Evolutionary conservation across 1,284 basidiomycete genomes (phyloP).

Genomic region (Cutaneotrichosporon sp.): DNA sequence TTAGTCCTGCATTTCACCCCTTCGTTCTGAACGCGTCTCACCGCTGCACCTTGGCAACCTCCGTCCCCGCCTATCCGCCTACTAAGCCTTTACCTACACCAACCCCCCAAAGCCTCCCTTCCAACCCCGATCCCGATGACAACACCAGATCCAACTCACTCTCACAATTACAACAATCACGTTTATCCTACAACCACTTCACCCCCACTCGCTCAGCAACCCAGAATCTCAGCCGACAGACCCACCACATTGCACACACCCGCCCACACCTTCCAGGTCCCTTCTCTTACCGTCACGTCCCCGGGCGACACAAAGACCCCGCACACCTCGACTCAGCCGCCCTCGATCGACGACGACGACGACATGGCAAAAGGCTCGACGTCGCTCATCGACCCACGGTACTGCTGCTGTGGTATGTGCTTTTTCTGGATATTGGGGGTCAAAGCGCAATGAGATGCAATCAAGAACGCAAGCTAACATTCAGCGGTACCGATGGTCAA

Average conservation of each 20-base stretch:
- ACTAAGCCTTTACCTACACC: no score
- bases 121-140: neutral
- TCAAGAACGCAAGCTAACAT: constrained; percentile 7
- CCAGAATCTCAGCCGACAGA: neutral
- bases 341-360: constrained; percentile 38
- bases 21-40: neutral
- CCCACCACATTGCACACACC: neutral
- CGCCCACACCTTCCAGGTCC: neutral
- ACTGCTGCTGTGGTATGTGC: constrained; percentile 50
- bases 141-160: neutral
- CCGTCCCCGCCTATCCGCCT: neutral
- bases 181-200: neutral
- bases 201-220: neutral
- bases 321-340: neutral
- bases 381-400: constrained; percentile 44
- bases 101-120: neutral
- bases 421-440: no score
- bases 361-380: constrained; percentile 54
- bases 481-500: constrained; percentile 78
- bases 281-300: constrained; percentile 3
- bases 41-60: neutral
- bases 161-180: constrained; percentile 3
- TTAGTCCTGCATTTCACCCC: neutral
- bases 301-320: neutral
- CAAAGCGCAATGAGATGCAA: neutral